Percentiles rank a stretch among this genome's conserved stretches.
Conservation (phyloP, 192 early-diverging fungal species). For the Gonapodya sp. region DNA sequence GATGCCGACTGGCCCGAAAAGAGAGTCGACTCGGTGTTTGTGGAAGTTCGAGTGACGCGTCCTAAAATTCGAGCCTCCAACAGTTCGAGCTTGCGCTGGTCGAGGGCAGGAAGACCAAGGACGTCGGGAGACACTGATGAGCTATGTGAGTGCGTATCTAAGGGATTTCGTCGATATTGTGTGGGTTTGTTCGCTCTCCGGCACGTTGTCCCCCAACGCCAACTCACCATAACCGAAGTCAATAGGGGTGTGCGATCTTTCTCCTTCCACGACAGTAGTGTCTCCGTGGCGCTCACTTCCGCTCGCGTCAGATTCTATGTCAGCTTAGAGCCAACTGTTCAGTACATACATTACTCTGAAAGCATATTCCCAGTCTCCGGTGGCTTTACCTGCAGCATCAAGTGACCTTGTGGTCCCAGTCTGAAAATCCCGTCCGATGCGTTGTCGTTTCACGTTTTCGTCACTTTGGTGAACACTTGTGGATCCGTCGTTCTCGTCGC, state of each 20-base stretch:
- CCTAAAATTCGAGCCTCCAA: background rate
- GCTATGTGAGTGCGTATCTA: background rate
- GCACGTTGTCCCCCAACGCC: too few species aligned
- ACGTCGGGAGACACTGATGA: background rate
- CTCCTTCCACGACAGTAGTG: too few species aligned
- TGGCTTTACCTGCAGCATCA: background rate
- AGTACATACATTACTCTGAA: too few species aligned
- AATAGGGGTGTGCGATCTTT: too few species aligned
- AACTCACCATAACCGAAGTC: too few species aligned
- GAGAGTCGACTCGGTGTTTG: background rate
- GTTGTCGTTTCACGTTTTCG: background rate
- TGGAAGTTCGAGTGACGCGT: background rate
- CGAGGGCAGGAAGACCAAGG: background rate
- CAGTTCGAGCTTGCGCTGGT: slow-evolving; percentile 7
- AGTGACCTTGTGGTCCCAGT: background rate
- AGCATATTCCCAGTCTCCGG: too few species aligned
- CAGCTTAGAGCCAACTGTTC: too few species aligned
- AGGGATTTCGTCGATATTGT: too few species aligned
- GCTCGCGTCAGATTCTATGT: too few species aligned
- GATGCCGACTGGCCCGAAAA: background rate
- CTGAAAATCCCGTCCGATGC: background rate
- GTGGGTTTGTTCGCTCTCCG: too few species aligned
- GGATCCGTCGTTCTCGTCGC: too few species aligned
- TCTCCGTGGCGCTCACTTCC: too few species aligned
- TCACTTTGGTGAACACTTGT: background rate